Evolutionary conservation across 345 rosid species (phyloP).

Genomic region (Camelina laxa): DNA sequence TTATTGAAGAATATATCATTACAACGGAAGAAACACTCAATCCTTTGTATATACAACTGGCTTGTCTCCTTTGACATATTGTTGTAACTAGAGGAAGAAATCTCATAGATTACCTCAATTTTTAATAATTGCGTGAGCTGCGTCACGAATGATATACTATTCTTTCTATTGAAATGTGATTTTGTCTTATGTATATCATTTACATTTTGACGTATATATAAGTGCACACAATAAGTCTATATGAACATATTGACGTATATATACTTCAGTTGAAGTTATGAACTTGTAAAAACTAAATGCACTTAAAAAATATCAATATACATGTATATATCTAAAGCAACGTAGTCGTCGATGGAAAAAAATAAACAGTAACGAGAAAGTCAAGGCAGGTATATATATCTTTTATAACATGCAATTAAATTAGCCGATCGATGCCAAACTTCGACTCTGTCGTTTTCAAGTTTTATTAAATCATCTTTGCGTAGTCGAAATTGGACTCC

Average conservation of each 20-base stretch:
- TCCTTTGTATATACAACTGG: constrained; percentile 36
- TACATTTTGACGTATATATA: background rate
- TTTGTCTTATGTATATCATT: constrained; percentile 16
- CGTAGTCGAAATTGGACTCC: constrained; percentile 14
- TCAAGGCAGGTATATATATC: background rate
- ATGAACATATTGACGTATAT: background rate
- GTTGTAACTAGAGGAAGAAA: constrained; percentile 11
- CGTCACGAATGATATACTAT: constrained; percentile 12
- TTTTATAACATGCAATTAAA: background rate
- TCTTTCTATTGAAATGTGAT: background rate
- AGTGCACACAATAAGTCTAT: background rate
- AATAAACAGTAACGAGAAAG: background rate
- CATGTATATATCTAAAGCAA: background rate
- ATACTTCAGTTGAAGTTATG: background rate
- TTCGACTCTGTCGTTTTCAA: constrained; percentile 22
- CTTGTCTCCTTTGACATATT: constrained; percentile 38
- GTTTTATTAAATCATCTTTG: background rate
- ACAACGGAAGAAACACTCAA: constrained; percentile 26
- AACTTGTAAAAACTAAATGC: background rate
- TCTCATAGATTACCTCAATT: constrained; percentile 27
- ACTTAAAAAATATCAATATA: background rate
- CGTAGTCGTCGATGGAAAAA: background rate
- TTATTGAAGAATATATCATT: constrained; percentile 25
- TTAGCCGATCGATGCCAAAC: constrained; percentile 14
- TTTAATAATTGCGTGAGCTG: constrained; percentile 16